Conservation (phyloP, 768 basidiomycete genomes). For the Xanthoconium purpureum region DNA sequence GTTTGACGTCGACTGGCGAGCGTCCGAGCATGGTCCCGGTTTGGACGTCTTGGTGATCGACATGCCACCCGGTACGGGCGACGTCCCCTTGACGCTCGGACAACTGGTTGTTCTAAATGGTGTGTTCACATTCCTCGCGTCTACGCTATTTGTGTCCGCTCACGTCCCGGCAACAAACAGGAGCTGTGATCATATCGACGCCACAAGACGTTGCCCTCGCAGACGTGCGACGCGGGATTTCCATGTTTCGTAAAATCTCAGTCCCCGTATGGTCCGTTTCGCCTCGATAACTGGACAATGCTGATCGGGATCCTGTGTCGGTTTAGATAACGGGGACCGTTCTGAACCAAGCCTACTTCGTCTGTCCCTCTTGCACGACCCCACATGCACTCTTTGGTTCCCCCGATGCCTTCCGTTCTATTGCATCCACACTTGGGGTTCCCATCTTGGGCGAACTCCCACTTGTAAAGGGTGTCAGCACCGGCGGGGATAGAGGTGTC, state of each 20-base stretch:
- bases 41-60: constrained; percentile 89
- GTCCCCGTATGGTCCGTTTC: constrained; percentile 68
- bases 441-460: constrained; percentile 79
- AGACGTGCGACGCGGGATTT: constrained; percentile 89
- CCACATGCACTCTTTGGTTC: constrained; percentile 70
- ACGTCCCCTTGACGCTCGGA: constrained; percentile 88
- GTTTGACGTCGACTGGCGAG: constrained; percentile 92
- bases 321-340: constrained; percentile 79
- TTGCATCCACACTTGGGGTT: constrained; percentile 55
- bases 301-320: neutral
- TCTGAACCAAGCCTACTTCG: constrained; percentile 84
- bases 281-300: too few relatives aligned
- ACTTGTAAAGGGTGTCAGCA: constrained; percentile 71
- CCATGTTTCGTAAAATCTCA: constrained; percentile 85
- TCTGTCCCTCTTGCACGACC: constrained; percentile 68
- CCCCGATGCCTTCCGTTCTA: constrained; percentile 56
- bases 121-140: constrained; percentile 33
- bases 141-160: neutral
- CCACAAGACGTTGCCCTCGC: constrained; percentile 92
- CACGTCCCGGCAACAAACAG: constrained; percentile 37
- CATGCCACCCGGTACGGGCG: constrained; percentile 97
- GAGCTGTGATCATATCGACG: constrained; percentile 90
- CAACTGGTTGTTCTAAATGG: constrained; percentile 85
- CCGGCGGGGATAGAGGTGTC: constrained; percentile 65
- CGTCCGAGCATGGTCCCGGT: constrained; percentile 34